A percentile compares a stretch with the other conserved stretches of the same genome.
phyloP scores from a whole-genome alignment of 2,329 filamentous ascomycete species.

The Aureobasidium leucospermi region DNA sequence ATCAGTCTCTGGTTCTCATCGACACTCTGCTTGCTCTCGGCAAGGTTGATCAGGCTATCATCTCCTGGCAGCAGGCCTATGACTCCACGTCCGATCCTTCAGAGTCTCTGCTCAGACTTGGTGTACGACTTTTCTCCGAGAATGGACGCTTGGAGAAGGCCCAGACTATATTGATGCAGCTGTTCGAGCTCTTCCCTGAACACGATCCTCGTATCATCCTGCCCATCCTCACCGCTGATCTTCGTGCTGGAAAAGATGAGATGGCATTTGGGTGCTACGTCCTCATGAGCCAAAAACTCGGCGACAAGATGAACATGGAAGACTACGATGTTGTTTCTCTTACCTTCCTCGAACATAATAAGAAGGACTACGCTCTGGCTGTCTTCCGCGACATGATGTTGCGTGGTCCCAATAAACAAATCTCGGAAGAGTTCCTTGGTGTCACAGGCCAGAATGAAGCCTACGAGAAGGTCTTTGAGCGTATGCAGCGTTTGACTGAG shows the following conservation, averaged over 20 bases:
- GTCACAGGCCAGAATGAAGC: conserved; percentile 38
- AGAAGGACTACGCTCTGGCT: conserved; percentile 60
- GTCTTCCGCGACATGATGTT: conserved; percentile 89
- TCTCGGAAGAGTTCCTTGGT: conserved; percentile 22
- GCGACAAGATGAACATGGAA: conserved; percentile 54
- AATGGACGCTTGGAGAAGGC: conserved; percentile 53
- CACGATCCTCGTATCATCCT: conserved; percentile 53
- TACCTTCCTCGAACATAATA: conserved; percentile 59
- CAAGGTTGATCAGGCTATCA: conserved; percentile 24
- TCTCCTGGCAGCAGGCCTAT: conserved; percentile 27
- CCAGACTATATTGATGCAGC: conserved; percentile 46
- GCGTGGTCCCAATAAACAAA: conserved; percentile 20
- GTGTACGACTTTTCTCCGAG: conserved; percentile 56
- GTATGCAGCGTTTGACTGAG: conserved; percentile 17
- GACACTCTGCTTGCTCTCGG: conserved; percentile 25
- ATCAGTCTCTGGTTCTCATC: conserved; percentile 22
- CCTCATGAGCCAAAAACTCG: conserved; percentile 54
- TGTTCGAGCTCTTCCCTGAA: conserved; percentile 41
- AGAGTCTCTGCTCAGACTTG: conserved; percentile 51
- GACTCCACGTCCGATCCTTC: neutral
- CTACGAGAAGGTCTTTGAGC: conserved; percentile 25
- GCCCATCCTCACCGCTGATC: conserved; percentile 63
- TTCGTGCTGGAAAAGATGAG: conserved; percentile 44
- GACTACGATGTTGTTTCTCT: conserved; percentile 72
- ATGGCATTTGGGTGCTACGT: conserved; percentile 63